Evolutionary conservation across 768 basidiomycete species (phyloP), one percentile per base, ranked within the genome.

Genomic region (Asterophora parasitica): DNA sequence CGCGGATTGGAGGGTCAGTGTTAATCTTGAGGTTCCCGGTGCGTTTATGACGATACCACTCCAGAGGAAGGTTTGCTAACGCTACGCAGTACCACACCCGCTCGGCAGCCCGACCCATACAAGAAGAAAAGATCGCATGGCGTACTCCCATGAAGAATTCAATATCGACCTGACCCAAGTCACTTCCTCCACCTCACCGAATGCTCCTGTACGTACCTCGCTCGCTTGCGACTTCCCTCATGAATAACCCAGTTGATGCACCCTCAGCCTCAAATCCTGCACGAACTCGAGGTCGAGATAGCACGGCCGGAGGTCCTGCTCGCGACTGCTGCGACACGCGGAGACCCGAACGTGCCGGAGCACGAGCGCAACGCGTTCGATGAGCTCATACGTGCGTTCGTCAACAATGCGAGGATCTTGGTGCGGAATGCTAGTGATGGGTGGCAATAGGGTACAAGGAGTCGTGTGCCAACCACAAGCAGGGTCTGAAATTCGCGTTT

Each of bases 81-180:
- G 2, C 12, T 7, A n/a, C 49, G 37, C 32, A 90, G 88, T 81
- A n/a, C 55, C 73, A 2, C 85, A 82, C 56, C 88, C 88, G 0
- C 56, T 82, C 36, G 88, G 88, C 10, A 62, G 77, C 6, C 64
- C 85, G 1, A 73, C 76, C 7, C 69, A 78, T 54, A 76, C 79
- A 27, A 77, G 89, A 49, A 74, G 77, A 69, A 99, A 96, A 69
- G 91, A 99, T 67, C 77, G 96, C 37, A 75, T 97, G 63, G 88
- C 89, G 59, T 99, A 99, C 65, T 70, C 83, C 3, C 96, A 99
- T 65, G 93, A 97, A 65, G 84, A 95, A 54, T 94, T 92, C 62
- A 77, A 74, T 54, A 84, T 99, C 53, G 96, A 99, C 69, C 76
- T 99, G 41, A 98, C 96, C 1, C 92, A 94, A 66, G 95, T 98